Percentiles rank a stretch among this genome's conserved stretches.
These are phyloP conservation scores for Lachnellula occidentalis DNA, from an alignment of 2,329 filamentous ascomycete genomes.

Conservation along the genomic window DNA sequence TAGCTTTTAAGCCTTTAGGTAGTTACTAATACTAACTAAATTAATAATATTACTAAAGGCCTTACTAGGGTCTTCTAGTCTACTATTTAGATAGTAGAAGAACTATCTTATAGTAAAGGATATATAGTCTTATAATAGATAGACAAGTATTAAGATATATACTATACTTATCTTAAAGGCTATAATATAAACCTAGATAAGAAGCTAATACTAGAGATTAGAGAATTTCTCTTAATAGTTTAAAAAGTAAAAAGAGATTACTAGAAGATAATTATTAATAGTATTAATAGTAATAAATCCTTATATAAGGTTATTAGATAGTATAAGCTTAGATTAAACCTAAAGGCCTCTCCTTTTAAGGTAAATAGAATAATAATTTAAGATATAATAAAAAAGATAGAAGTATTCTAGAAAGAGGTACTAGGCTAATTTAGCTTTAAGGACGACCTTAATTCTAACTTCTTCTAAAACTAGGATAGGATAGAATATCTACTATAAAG, in stretches of 20 bases:
- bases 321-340: too few relatives aligned
- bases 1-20: too few relatives aligned
- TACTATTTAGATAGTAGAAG: not conserved
- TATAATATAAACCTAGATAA: too few relatives aligned
- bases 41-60: not conserved
- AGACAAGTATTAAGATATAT: too few relatives aligned
- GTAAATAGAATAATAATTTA: not conserved
- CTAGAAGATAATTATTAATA: too few relatives aligned
- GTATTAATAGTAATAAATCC: too few relatives aligned
- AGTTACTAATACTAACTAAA: too few relatives aligned
- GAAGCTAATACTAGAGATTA: not conserved
- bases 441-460: not conserved
- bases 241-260: not conserved
- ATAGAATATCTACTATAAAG: not conserved
- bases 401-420: too few relatives aligned
- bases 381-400: not conserved
- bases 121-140: not conserved
- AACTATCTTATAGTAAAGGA: not conserved
- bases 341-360: not conserved
- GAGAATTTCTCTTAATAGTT: not conserved
- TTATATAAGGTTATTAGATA: too few relatives aligned
- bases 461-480: not conserved
- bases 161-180: too few relatives aligned
- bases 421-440: not conserved
- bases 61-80: not conserved